A percentile compares a stretch with the other conserved stretches of the same genome.
phyloP scores from a whole-genome alignment of 192 early-diverging fungal genomes.

The Dissophora ornata region DNA sequence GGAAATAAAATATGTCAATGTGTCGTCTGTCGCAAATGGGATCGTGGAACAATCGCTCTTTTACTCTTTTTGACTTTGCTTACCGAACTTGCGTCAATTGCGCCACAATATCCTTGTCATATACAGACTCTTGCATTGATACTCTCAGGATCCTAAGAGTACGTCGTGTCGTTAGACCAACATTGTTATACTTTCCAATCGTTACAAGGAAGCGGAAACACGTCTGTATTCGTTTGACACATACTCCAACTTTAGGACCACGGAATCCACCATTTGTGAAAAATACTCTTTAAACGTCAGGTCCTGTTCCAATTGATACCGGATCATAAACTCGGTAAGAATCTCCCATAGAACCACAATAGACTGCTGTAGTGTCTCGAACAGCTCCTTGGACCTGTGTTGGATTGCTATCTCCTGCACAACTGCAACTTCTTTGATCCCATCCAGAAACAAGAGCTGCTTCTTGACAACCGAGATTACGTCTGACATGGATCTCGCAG shows the following conservation, averaged over 20 bases:
- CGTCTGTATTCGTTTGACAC: too few species aligned
- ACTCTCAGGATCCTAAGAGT: conserved; percentile 21
- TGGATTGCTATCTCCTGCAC: background rate
- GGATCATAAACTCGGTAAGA: conserved; percentile 33
- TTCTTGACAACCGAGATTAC: conserved; percentile 5
- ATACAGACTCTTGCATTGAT: conserved; percentile 13
- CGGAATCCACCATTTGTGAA: conserved; percentile 26
- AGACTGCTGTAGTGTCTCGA: conserved; percentile 23
- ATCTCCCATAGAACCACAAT: conserved; percentile 36
- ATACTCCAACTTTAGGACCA: conserved; percentile 32
- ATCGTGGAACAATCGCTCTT: too few species aligned
- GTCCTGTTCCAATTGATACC: conserved; percentile 33
- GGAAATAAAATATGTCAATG: too few species aligned
- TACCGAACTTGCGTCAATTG: conserved; percentile 22
- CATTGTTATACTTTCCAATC: too few species aligned
- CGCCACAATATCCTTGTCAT: conserved; percentile 19
- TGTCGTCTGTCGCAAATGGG: too few species aligned
- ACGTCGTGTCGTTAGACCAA: too few species aligned
- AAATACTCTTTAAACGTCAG: conserved; percentile 32
- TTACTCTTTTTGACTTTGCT: too few species aligned
- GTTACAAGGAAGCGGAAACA: background rate
- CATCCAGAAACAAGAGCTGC: background rate
- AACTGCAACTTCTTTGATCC: background rate
- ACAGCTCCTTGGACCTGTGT: background rate
- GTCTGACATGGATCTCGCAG: background rate